Evolutionary conservation across 2,329 filamentous ascomycete genomes (phyloP).

Genomic region (Lasiodiplodia sp.): DNA sequence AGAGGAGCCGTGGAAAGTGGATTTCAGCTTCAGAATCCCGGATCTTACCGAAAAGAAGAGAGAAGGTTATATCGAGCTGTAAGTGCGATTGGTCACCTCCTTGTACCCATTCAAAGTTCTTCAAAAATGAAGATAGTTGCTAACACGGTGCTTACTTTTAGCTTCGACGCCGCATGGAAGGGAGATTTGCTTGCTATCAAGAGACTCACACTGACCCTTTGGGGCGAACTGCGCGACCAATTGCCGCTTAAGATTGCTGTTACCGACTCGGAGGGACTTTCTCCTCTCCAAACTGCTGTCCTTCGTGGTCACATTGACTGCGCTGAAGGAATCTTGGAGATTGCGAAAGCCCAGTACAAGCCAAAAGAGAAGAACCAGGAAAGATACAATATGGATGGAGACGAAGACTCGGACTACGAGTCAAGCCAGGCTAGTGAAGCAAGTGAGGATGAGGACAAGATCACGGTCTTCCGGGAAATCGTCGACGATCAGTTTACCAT

Average conservation of each 20-base stretch:
- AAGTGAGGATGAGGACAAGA: conserved; percentile 37
- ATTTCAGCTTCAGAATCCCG: conserved; percentile 59
- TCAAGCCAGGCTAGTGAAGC: conserved; percentile 44
- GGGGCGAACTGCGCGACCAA: conserved; percentile 61
- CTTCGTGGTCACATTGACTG: conserved; percentile 69
- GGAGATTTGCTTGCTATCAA: conserved; percentile 74
- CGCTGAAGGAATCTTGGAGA: conserved; percentile 73
- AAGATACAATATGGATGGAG: conserved; percentile 54
- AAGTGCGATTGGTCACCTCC: conserved; percentile 43
- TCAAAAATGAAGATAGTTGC: background rate
- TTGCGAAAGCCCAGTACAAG: conserved; percentile 72
- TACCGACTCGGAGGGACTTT: conserved; percentile 59
- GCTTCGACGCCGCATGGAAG: conserved; percentile 75
- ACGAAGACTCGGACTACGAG: conserved; percentile 47
- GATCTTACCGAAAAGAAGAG: conserved; percentile 62
- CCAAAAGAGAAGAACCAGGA: conserved; percentile 60
- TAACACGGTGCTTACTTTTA: conserved; percentile 38
- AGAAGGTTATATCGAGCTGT: conserved; percentile 69
- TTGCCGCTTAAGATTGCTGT: conserved; percentile 71
- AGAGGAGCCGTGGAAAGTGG: conserved; percentile 37
- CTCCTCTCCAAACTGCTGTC: conserved; percentile 73
- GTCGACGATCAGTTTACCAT: conserved; percentile 75
- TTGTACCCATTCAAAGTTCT: too few relatives aligned
- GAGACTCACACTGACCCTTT: conserved; percentile 66
- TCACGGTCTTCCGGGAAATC: conserved; percentile 57